phyloP scores from a whole-genome alignment of 1,284 basidiomycete genomes.

The Pterulicium gracile region DNA sequence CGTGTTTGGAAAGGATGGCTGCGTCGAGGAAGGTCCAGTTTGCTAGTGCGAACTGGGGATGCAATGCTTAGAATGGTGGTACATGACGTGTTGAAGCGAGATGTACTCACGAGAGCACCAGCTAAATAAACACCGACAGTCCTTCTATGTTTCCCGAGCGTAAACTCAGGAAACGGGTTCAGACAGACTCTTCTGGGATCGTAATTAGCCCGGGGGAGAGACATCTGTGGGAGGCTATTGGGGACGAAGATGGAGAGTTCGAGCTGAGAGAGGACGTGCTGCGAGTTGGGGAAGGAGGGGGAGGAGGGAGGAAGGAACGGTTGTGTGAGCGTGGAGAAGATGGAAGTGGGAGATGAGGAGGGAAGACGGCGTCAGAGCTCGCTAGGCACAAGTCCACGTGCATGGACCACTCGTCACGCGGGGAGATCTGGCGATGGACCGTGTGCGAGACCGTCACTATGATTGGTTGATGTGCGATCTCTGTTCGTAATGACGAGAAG shows the following conservation, averaged over 20 bases:
- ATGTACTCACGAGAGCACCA: constrained; percentile 71
- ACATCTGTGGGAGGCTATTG: constrained; percentile 30
- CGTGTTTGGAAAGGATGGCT: constrained; percentile 63
- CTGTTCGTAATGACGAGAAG: not conserved
- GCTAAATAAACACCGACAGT: constrained; percentile 86
- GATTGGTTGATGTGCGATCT: not conserved
- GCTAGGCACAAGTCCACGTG: not conserved
- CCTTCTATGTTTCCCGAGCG: constrained; percentile 59
- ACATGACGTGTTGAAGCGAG: constrained; percentile 7
- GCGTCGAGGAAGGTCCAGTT: constrained; percentile 98
- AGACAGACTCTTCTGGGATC: constrained; percentile 82
- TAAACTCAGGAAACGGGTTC: constrained; percentile 59
- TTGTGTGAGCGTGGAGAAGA: not conserved
- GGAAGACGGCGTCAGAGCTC: not conserved
- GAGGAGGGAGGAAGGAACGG: not conserved
- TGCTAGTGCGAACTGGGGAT: constrained; percentile 74
- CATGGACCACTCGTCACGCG: not conserved
- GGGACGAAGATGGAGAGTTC: constrained; percentile 1
- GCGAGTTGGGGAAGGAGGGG: not conserved
- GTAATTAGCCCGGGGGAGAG: constrained; percentile 66
- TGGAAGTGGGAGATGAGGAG: not conserved
- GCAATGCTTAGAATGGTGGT: not conserved
- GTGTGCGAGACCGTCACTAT: not conserved
- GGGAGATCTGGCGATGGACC: not conserved
- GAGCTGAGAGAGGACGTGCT: too few relatives aligned